phyloP scores from a whole-genome alignment of 1,284 basidiomycete genomes.

The Thelephora terrestris region DNA sequence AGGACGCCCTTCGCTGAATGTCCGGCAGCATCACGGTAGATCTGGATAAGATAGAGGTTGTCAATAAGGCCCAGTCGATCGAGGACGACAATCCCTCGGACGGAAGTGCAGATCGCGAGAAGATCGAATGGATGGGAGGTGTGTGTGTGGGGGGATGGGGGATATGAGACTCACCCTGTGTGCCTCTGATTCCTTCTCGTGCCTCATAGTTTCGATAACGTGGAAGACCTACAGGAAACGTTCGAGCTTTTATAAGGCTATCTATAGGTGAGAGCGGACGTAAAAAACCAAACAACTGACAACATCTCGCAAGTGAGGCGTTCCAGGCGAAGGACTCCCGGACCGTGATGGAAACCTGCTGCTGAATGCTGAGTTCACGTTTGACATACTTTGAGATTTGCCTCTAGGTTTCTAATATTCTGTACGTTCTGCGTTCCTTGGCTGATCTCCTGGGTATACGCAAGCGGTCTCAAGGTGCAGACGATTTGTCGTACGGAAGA shows the following conservation, averaged over 20 bases:
- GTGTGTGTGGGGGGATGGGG: neutral
- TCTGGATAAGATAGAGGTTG: conserved; percentile 29
- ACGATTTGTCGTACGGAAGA: no score
- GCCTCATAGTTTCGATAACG: conserved; percentile 35
- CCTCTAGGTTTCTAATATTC: no score
- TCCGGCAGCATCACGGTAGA: conserved; percentile 61
- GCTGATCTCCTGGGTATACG: no score
- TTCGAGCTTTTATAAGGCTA: no score
- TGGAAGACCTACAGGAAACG: conserved; percentile 11
- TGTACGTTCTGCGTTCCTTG: no score
- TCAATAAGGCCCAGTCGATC: no score
- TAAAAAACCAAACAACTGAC: conserved; percentile 14
- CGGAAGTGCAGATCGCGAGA: neutral
- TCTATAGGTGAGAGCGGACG: neutral
- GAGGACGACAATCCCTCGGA: no score
- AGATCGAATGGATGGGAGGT: neutral
- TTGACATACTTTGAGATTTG: no score
- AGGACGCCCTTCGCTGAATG: conserved; percentile 52
- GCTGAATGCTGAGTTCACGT: conserved; percentile 8
- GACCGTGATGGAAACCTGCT: conserved; percentile 24
- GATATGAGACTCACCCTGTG: conserved; percentile 67
- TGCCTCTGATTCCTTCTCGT: conserved; percentile 77
- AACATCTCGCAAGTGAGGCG: conserved; percentile 30
- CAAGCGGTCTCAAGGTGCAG: no score
- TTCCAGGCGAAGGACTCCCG: conserved; percentile 10